A percentile compares a stretch with the other conserved stretches of the same genome.
phyloP scores from a whole-genome alignment of 2,329 filamentous ascomycete genomes.

The Beauveria bassiana region DNA sequence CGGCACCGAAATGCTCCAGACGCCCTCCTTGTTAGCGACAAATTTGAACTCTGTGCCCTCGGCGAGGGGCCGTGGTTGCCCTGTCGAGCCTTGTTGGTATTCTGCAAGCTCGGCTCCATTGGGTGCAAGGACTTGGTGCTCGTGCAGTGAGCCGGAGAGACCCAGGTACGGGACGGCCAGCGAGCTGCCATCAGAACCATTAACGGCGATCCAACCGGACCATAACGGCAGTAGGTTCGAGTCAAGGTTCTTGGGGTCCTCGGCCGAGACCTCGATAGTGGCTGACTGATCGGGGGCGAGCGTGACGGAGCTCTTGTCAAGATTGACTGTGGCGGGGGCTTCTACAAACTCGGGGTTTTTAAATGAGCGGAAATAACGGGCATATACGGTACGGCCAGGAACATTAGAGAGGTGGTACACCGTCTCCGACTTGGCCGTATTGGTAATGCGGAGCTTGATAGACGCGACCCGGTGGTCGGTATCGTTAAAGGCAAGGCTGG shows the following conservation, averaged over 20 bases:
- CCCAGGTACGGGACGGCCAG: not conserved
- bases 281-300: not conserved
- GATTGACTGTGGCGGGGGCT: not conserved
- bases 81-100: too few relatives aligned
- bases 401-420: not conserved
- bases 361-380: not conserved
- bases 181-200: not conserved
- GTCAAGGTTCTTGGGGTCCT: not conserved
- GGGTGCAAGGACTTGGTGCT: too few relatives aligned
- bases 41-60: too few relatives aligned
- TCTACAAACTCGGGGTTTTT: not conserved
- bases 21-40: too few relatives aligned
- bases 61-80: too few relatives aligned
- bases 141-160: too few relatives aligned
- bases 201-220: not conserved
- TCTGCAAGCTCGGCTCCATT: too few relatives aligned
- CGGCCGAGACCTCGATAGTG: not conserved
- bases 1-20: too few relatives aligned
- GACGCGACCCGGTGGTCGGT: not conserved
- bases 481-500: not conserved
- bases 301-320: not conserved
- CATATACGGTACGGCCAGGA: not conserved
- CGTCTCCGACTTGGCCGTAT: not conserved
- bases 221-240: not conserved
- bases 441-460: not conserved